Evolutionary conservation across 2,329 filamentous ascomycete genomes (phyloP).

Genomic region (Tolypocladium cylindrosporum): DNA sequence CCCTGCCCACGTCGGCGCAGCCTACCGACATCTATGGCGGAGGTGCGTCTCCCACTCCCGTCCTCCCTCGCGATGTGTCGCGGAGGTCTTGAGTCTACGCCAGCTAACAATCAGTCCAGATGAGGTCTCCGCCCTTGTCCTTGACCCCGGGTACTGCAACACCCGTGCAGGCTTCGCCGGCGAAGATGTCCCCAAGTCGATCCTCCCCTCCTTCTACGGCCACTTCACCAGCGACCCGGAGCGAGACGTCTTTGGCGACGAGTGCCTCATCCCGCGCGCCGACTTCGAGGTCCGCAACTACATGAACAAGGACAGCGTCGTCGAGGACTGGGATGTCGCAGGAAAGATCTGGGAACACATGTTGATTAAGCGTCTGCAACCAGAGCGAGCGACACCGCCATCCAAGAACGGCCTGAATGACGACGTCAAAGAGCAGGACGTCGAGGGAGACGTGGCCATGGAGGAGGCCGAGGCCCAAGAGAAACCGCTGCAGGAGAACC

Average conservation of each 20-base stretch:
- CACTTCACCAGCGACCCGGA: slow-evolving; percentile 36
- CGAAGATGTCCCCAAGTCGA: slow-evolving; percentile 92
- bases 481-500: slow-evolving; percentile 79
- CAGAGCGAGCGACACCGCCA: slow-evolving; percentile 58
- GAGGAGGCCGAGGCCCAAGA: slow-evolving; percentile 46
- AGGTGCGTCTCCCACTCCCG: slow-evolving; percentile 30
- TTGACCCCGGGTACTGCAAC: slow-evolving; percentile 86
- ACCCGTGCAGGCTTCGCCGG: slow-evolving; percentile 94
- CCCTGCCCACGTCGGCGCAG: slow-evolving; percentile 43
- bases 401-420: slow-evolving; percentile 74
- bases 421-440: slow-evolving; percentile 47
- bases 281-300: slow-evolving; percentile 84
- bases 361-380: slow-evolving; percentile 80
- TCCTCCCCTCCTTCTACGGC: slow-evolving; percentile 86
- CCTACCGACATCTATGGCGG: slow-evolving; percentile 55
- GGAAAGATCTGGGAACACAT: slow-evolving; percentile 87
- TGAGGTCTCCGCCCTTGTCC: slow-evolving; percentile 92
- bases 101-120: slow-evolving; percentile 40
- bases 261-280: slow-evolving; percentile 68
- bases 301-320: slow-evolving; percentile 77
- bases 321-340: slow-evolving; percentile 94
- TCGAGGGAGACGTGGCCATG: slow-evolving; percentile 51
- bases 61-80: background rate
- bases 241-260: slow-evolving; percentile 74
- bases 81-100: background rate